A percentile compares a stretch with the other conserved stretches of the same genome.
phyloP scores from a whole-genome alignment of 2,329 filamentous ascomycete species.

The Aspergillus sp. region DNA sequence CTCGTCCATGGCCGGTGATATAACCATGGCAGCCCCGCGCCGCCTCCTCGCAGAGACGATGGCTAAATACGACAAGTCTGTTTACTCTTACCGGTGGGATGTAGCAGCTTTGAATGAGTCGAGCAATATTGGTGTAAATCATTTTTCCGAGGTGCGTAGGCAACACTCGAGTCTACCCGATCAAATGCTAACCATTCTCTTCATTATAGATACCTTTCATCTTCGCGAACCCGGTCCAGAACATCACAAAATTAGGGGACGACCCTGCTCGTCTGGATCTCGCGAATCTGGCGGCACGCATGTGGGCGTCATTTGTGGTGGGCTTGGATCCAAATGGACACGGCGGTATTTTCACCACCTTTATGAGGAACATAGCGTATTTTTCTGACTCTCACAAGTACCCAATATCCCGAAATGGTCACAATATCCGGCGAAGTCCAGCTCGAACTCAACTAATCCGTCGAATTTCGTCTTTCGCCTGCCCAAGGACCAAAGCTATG shows the following conservation, averaged over 20 bases:
- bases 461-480: constrained; percentile 31
- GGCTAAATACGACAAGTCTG: constrained; percentile 17
- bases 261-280: constrained; percentile 26
- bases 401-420: constrained; percentile 24
- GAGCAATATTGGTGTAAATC: constrained; percentile 28
- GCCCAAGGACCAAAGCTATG: constrained; percentile 24
- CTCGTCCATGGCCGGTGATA: constrained; percentile 30
- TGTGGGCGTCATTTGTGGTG: constrained; percentile 33
- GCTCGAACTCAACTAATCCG: not conserved
- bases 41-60: constrained; percentile 28
- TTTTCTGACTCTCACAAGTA: constrained; percentile 17
- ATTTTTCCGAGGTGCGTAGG: constrained; percentile 29
- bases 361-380: not conserved
- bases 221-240: constrained; percentile 31
- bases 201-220: constrained; percentile 29
- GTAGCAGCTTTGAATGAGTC: constrained; percentile 28
- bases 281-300: constrained; percentile 29
- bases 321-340: constrained; percentile 31
- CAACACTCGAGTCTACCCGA: no score
- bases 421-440: constrained; percentile 16
- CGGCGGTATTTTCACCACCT: constrained; percentile 19
- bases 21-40: constrained; percentile 29
- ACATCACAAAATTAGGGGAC: constrained; percentile 26
- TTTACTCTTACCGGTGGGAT: constrained; percentile 33
- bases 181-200: not conserved